A percentile compares a stretch with the other conserved stretches of the same genome.
phyloP scores from a whole-genome alignment of 2,329 filamentous ascomycete species.

The Fusarium oligoseptatum region DNA sequence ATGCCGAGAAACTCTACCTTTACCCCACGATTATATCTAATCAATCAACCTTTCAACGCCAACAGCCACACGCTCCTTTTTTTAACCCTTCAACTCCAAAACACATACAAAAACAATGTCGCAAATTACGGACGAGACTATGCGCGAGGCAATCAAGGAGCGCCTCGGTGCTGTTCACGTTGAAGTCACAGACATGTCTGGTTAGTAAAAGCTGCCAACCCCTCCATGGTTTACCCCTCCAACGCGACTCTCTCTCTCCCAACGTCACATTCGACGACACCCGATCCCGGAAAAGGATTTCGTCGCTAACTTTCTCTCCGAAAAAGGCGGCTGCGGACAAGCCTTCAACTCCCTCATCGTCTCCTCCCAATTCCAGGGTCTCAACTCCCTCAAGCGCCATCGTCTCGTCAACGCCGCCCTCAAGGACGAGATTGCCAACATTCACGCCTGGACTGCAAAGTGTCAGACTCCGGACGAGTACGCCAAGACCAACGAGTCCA shows the following conservation, averaged over 20 bases:
- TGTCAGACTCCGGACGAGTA: conserved; percentile 94
- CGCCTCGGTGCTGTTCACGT: conserved; percentile 83
- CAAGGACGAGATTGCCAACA: conserved; percentile 88
- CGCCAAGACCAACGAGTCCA: conserved; percentile 61
- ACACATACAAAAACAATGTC: conserved; percentile 57
- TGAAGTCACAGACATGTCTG: conserved; percentile 92
- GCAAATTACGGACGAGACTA: conserved; percentile 78
- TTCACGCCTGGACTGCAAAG: conserved; percentile 96
- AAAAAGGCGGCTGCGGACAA: conserved; percentile 70
- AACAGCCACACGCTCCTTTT: conserved; percentile 18
- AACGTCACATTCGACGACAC: not conserved
- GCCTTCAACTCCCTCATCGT: conserved; percentile 72
- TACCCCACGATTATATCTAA: conserved; percentile 52
- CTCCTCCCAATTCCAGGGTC: conserved; percentile 76
- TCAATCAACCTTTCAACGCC: conserved; percentile 49
- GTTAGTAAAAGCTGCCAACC: conserved; percentile 64
- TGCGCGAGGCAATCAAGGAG: conserved; percentile 77
- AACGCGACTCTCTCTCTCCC: not conserved
- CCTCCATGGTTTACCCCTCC: conserved; percentile 23
- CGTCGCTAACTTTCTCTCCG: conserved; percentile 15
- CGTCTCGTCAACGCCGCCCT: conserved; percentile 86
- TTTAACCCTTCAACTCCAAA: not conserved
- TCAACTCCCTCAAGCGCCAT: conserved; percentile 85
- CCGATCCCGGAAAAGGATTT: conserved; percentile 17
- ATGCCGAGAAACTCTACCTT: conserved; percentile 15